Percentiles rank a stretch among this genome's conserved stretches.
phyloP scores from a whole-genome alignment of 2,329 filamentous ascomycete genomes.

The Sodiomyces alkalinus region DNA sequence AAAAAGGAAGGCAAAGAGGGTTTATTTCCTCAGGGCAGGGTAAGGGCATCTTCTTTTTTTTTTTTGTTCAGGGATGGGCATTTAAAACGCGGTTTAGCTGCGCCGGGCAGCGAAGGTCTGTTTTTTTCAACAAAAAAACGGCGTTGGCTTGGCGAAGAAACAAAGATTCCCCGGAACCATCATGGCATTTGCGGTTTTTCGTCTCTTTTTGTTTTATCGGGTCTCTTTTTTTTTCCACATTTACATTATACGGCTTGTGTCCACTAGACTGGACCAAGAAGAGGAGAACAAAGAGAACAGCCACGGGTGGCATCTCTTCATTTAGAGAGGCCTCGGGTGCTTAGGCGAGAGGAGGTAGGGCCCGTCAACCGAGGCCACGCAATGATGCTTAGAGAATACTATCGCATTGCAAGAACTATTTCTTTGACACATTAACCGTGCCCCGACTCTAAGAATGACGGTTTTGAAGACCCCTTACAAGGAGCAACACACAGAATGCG shows the following conservation, averaged over 20 bases:
- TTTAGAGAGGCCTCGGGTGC: not conserved
- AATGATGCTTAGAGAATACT: not conserved
- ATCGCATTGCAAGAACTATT: too few relatives aligned
- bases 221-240: slow-evolving; percentile 7
- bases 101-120: slow-evolving; percentile 12
- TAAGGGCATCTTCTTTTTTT: slow-evolving; percentile 11
- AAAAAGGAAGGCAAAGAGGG: slow-evolving; percentile 8
- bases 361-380: slow-evolving; percentile 29
- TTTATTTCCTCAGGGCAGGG: not conserved
- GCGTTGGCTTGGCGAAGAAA: slow-evolving; percentile 19
- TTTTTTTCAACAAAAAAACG: slow-evolving; percentile 22
- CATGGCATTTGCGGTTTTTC: too few relatives aligned
- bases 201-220: slow-evolving; percentile 9
- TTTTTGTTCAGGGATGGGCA: slow-evolving; percentile 13
- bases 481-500: too few relatives aligned
- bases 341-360: slow-evolving; percentile 6
- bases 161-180: slow-evolving; percentile 16
- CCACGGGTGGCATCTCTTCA: too few relatives aligned
- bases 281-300: too few relatives aligned
- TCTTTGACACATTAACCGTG: too few relatives aligned
- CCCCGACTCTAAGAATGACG: too few relatives aligned
- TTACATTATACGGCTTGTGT: too few relatives aligned
- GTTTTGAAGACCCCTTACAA: too few relatives aligned
- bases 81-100: slow-evolving; percentile 14
- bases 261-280: slow-evolving; percentile 5